phyloP scores from a whole-genome alignment of 164 flowering plant genomes.

The Magnolia officinalis region DNA sequence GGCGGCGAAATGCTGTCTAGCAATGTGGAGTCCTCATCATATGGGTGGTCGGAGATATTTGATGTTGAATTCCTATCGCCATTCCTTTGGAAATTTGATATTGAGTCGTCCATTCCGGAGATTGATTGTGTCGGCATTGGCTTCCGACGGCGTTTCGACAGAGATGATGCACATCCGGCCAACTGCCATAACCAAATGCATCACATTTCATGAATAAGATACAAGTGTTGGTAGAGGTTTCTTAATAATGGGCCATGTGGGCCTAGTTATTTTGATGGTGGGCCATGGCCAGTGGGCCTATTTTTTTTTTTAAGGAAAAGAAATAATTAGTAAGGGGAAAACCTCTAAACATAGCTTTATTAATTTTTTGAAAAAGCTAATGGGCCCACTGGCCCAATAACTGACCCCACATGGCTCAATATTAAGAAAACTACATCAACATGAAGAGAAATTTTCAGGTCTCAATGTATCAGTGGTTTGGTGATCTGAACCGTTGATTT shows the following conservation, averaged over 20 bases:
- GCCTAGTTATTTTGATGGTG: background rate
- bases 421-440: no score
- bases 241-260: background rate
- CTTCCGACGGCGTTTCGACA: background rate
- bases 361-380: no score
- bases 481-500: no score
- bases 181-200: background rate
- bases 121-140: background rate
- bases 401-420: no score
- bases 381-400: no score
- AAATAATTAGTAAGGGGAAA: background rate
- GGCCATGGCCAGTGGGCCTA: background rate
- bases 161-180: background rate
- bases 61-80: background rate
- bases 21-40: background rate
- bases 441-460: no score
- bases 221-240: background rate
- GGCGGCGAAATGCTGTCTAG: constrained; percentile 61
- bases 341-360: background rate
- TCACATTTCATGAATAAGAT: background rate
- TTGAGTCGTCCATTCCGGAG: background rate
- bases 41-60: background rate
- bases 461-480: no score
- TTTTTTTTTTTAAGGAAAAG: background rate
- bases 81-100: background rate